A percentile compares a stretch with the other conserved stretches of the same genome.
phyloP scores from a whole-genome alignment of 371 early-diverging fungal genomes.

The Entomophthora muscae region DNA sequence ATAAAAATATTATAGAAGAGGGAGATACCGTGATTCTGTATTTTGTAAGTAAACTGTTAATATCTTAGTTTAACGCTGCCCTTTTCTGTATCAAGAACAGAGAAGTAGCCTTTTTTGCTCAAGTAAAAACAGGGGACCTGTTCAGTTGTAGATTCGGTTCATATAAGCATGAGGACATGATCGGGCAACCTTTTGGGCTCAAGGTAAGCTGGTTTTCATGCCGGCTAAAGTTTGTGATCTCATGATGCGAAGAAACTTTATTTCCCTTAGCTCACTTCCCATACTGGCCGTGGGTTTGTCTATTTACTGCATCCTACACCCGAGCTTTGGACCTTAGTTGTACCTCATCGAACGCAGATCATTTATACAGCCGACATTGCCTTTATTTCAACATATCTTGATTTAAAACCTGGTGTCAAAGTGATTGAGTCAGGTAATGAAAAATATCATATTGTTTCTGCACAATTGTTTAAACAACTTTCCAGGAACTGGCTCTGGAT shows the following conservation, averaged over 20 bases:
- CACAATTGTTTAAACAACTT: no score
- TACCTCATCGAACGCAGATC: constrained; percentile 94
- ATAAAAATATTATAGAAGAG: constrained; percentile 23
- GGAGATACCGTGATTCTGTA: constrained; percentile 46
- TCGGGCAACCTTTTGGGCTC: constrained; percentile 68
- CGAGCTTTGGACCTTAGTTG: constrained; percentile 80
- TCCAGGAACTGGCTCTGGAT: constrained; percentile 88
- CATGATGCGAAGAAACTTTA: background rate
- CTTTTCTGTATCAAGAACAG: background rate
- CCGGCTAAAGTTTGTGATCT: background rate
- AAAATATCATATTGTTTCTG: no score
- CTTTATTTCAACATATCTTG: constrained; percentile 56
- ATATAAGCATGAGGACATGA: constrained; percentile 61
- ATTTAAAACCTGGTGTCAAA: constrained; percentile 64
- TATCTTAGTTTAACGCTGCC: background rate
- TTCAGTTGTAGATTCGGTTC: constrained; percentile 58
- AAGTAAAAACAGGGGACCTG: constrained; percentile 29
- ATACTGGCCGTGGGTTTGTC: constrained; percentile 59
- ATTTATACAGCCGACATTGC: constrained; percentile 86
- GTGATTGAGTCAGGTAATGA: constrained; percentile 81
- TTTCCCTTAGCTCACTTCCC: constrained; percentile 33
- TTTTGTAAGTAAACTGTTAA: constrained; percentile 18
- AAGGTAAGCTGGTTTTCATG: constrained; percentile 24
- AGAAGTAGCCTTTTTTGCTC: constrained; percentile 16
- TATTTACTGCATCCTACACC: constrained; percentile 84